phyloP scores from a whole-genome alignment of 2,329 filamentous ascomycete genomes.

The Epichloe baconii region DNA sequence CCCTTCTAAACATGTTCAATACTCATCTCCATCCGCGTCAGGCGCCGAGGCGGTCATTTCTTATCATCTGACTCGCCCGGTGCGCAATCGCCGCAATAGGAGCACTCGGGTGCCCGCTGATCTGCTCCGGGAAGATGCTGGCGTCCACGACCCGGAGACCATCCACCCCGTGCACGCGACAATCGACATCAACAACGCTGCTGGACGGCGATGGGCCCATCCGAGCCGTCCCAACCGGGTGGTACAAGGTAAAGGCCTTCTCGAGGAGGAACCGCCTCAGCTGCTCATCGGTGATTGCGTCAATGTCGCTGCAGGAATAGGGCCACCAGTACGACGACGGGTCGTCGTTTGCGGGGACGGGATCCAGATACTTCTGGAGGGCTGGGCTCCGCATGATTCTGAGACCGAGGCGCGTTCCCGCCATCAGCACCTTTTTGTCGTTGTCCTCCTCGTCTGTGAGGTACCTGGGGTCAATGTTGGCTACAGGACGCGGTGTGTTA shows the following conservation, averaged over 20 bases:
- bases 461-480: constrained; percentile 11
- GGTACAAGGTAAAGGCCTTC: constrained; percentile 10
- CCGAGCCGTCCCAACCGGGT: constrained; percentile 10
- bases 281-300: constrained; percentile 10
- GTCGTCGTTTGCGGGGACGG: constrained; percentile 7
- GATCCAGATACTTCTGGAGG: constrained; percentile 7
- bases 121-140: constrained; percentile 33
- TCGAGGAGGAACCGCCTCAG: constrained; percentile 8
- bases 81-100: constrained; percentile 11
- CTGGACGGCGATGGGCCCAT: constrained; percentile 7
- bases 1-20: background rate
- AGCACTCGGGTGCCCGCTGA: constrained; percentile 11
- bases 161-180: constrained; percentile 38
- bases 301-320: constrained; percentile 9
- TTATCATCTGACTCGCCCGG: constrained; percentile 9
- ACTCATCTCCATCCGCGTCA: background rate
- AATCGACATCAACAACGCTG: constrained; percentile 32
- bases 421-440: constrained; percentile 10
- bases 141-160: constrained; percentile 46
- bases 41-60: background rate
- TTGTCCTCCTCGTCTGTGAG: constrained; percentile 10
- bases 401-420: constrained; percentile 7
- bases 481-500: background rate
- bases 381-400: constrained; percentile 8
- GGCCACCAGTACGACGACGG: constrained; percentile 10